Evolutionary conservation across 164 flowering plant species (phyloP), one percentile per base, ranked within the genome.

Genomic region (Nymphaea thermarum): DNA sequence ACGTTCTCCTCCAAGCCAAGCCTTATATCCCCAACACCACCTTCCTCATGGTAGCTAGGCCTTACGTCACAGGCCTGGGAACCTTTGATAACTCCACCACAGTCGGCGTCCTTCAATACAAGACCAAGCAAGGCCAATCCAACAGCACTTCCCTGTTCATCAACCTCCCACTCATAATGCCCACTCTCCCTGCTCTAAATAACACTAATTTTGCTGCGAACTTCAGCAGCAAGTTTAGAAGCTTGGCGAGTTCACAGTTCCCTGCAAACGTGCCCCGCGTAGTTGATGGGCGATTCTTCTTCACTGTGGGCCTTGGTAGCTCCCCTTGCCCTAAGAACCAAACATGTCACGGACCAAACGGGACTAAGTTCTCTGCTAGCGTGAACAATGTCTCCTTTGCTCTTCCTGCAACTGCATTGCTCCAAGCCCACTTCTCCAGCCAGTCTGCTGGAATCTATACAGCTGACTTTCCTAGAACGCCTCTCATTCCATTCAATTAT

Each of bases 321-420:
- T 71, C 11, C 57, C 84, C 87, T 0, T 87, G 92, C 65, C 71
- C 81, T 0, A n/a, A 75, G 8, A 83, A 81, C 72, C 78, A 77
- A 44, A 81, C 84, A 3, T 87, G 95, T 65, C 91, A 82, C 69
- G 91, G 93, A 5, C 95, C 91, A 47, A 83, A 82, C 67, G 75
- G 77, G 17, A 78, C 86, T 2, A 83, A 59, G 68, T 76, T 84
- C 42, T 72, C 83, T 4, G 91, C 91, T 36, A 59, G 85, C 0
- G 62, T 89, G 7, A 89, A 84, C 80, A 87, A 88, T 44, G 73
- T 84, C 5, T 85, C 89, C 0, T 88, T 84, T 47, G 69, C 67
- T 36, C 75, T 70, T 3, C 91, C 95, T 4, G 73, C 72, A 4
- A 80, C 77, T 3, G 86, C 87, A 5, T 70, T 87, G 7, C 80